A percentile compares a stretch with the other conserved stretches of the same genome.
Conservation (phyloP, 306 rosid genomes). For the Trifolium subterraneum region DNA sequence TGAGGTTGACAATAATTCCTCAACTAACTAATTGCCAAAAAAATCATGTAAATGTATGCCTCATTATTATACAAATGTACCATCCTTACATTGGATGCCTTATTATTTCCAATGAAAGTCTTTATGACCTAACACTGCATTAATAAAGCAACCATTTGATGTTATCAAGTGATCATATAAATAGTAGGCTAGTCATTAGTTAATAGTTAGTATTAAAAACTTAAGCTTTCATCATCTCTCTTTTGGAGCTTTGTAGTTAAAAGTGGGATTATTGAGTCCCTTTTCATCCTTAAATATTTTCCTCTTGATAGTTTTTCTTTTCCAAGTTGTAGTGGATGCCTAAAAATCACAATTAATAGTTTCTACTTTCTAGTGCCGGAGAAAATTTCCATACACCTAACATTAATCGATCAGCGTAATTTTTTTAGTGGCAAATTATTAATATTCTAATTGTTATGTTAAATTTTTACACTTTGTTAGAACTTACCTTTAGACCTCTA, state of each 20-base stretch:
- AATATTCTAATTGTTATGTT: no score
- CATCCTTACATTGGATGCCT: constrained; percentile 34
- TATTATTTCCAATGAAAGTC: constrained; percentile 11
- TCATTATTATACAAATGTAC: constrained; percentile 2
- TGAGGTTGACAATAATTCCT: not conserved
- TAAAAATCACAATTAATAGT: no score
- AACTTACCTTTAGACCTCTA: no score
- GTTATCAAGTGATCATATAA: not conserved
- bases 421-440: no score
- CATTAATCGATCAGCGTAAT: no score
- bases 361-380: no score
- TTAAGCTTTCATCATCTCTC: not conserved
- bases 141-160: not conserved
- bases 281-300: no score
- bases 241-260: not conserved
- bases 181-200: not conserved
- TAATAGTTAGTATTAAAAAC: not conserved
- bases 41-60: not conserved
- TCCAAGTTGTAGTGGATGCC: no score
- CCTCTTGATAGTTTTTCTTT: no score
- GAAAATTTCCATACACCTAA: no score
- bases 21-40: constrained; percentile 32
- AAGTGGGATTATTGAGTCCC: not conserved
- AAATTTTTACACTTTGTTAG: no score
- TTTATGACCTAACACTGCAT: not conserved